Evolutionary conservation across 495 filamentous ascomycete species (phyloP).

Genomic region (Pseudoneurospora amorphoporcata): DNA sequence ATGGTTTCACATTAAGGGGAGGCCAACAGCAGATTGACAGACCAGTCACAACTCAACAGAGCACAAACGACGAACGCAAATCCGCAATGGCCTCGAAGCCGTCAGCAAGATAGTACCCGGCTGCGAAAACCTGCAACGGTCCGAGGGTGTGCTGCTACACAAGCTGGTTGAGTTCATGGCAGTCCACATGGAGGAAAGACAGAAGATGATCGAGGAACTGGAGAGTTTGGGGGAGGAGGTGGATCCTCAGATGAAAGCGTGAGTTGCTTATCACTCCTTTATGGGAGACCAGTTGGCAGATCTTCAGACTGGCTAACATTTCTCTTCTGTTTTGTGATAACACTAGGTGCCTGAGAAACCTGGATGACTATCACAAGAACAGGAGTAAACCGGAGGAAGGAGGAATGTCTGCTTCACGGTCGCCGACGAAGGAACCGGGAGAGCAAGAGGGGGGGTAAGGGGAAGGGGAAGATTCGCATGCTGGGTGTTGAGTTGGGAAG

Average conservation of each 20-base stretch:
- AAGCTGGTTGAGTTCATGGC: slow-evolving; percentile 65
- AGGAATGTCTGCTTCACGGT: background rate
- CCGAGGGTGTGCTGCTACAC: slow-evolving; percentile 72
- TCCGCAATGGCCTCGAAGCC: slow-evolving; percentile 77
- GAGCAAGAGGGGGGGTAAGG: background rate
- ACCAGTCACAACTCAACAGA: slow-evolving; percentile 33
- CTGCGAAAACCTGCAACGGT: slow-evolving; percentile 70
- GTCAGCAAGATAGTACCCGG: slow-evolving; percentile 78
- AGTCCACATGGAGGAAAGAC: slow-evolving; percentile 51
- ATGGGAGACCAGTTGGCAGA: background rate
- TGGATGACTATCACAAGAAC: background rate
- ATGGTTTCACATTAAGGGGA: background rate
- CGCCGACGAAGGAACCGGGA: background rate
- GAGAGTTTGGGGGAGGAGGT: slow-evolving; percentile 16
- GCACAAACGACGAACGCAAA: slow-evolving; percentile 78
- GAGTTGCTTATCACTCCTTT: background rate
- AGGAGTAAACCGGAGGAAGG: background rate
- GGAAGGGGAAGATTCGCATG: background rate
- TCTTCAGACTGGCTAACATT: background rate
- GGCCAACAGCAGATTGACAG: background rate
- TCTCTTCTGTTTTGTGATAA: background rate
- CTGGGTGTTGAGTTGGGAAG: background rate
- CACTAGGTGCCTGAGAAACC: background rate
- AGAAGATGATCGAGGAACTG: slow-evolving; percentile 37
- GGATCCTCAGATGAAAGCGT: slow-evolving; percentile 10